phyloP scores from a whole-genome alignment of 1,284 basidiomycete species.

The Irpex sp. region DNA sequence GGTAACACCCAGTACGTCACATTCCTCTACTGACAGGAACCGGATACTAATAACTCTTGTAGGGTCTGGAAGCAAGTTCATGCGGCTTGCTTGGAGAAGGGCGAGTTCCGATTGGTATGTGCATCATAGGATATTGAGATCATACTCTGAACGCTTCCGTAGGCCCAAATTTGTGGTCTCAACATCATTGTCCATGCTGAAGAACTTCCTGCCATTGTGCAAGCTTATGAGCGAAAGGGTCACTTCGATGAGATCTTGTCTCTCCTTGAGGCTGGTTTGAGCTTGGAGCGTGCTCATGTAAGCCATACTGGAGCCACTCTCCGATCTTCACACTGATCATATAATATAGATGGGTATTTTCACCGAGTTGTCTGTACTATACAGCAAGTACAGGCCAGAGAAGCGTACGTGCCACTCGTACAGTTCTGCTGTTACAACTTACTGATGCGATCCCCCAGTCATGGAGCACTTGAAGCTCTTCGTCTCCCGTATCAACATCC shows the following conservation, averaged over 20 bases:
- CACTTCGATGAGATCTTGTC: slow-evolving; percentile 94
- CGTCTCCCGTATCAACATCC: slow-evolving; percentile 96
- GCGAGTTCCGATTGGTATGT: slow-evolving; percentile 85
- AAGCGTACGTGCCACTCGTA: slow-evolving; percentile 59
- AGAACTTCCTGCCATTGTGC: slow-evolving; percentile 81
- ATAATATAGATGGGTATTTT: slow-evolving; percentile 78
- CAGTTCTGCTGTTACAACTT: neutral
- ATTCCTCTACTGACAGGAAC: neutral
- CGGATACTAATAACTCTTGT: slow-evolving; percentile 9
- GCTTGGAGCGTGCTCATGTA: slow-evolving; percentile 93
- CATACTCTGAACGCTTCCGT: slow-evolving; percentile 6
- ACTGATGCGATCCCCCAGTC: slow-evolving; percentile 42
- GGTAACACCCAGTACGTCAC: slow-evolving; percentile 89
- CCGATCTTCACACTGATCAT: slow-evolving; percentile 6
- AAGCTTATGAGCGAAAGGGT: slow-evolving; percentile 88
- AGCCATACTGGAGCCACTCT: slow-evolving; percentile 24
- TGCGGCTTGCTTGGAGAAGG: slow-evolving; percentile 96
- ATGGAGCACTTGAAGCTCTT: slow-evolving; percentile 99
- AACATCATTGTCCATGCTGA: slow-evolving; percentile 95
- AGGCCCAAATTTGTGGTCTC: slow-evolving; percentile 97
- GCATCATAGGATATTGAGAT: neutral
- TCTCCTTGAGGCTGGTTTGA: slow-evolving; percentile 92
- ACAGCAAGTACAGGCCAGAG: slow-evolving; percentile 96
- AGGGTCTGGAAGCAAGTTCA: slow-evolving; percentile 99
- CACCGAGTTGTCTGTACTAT: slow-evolving; percentile 91